Evolutionary conservation across 495 filamentous ascomycete genomes (phyloP), one percentile per base, ranked within the genome.

Genomic region (Penicillium chermesinum): DNA sequence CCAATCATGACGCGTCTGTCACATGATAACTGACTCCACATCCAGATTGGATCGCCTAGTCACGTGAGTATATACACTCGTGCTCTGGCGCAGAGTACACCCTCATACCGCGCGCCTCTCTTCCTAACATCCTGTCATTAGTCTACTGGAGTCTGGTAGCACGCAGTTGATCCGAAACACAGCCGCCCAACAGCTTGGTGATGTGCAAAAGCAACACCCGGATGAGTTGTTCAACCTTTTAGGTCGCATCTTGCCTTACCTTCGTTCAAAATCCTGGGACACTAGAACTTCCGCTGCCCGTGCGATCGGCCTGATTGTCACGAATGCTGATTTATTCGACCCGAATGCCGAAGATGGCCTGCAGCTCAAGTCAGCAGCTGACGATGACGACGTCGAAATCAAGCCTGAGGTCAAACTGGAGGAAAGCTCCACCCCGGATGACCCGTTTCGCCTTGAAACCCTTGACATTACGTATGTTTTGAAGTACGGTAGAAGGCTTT

Each of bases 161-260:
- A 97, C 91, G 48, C 83, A 84, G 58, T 72, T 97, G 44, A 96
- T 98, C 48, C 85, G 94, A 46, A 93, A 95, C 52, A 97, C 93
- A 48, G 93, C 93, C 47, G 94, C 95, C 30, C 86, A 93, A 61
- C 93, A 98, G 71, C 80, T 98, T 32, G 91, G 87, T 30, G 93
- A 97, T 73, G 90, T 96, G 50, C 94, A 97, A 67, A 97, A 95
- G 62, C 84, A 91, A 53, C 94, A 97, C 60, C 93, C 94, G 0
- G 91, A 97, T 65, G 93, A 98, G 61, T 75, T 97, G 2, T 97
- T 96, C 67, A 96, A 97, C 56, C 77, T 98, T 7, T 77, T 98
- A n/a, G 89, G 89, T n/a, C 79, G 91, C 38, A 91, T 98, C 35
- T 80, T 97, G 14, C 90, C 94, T 2, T 96, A 94, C 66, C 78